phyloP scores from a whole-genome alignment of 176 grass and related monocot species.

The Tillandsia leiboldiana region DNA sequence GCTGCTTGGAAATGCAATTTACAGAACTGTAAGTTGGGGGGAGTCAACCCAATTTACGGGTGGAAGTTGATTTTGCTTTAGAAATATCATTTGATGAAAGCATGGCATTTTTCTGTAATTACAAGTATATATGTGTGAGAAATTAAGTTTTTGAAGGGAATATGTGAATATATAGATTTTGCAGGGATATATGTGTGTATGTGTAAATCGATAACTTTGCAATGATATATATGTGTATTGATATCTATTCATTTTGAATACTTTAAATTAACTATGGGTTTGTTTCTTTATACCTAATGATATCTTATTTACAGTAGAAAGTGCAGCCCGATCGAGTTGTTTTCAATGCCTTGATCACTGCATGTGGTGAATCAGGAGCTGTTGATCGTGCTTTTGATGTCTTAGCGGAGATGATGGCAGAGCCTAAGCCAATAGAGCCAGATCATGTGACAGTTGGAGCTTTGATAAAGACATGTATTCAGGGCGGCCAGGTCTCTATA shows the following conservation, averaged over 20 bases:
- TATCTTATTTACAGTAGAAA: slow-evolving; percentile 80
- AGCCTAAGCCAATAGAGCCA: slow-evolving; percentile 60
- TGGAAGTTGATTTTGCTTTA: too few species aligned
- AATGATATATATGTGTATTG: too few species aligned
- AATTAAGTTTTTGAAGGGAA: too few species aligned
- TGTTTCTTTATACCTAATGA: slow-evolving; percentile 46
- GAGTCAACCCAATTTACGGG: too few species aligned
- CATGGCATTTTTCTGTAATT: too few species aligned
- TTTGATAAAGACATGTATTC: slow-evolving; percentile 84
- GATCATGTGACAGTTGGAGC: slow-evolving; percentile 97
- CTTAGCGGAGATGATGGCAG: slow-evolving; percentile 82
- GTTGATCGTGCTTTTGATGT: slow-evolving; percentile 98
- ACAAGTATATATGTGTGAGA: too few species aligned
- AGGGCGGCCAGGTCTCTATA: slow-evolving; percentile 60
- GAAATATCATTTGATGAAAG: too few species aligned
- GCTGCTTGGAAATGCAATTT: not conserved
- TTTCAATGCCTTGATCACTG: slow-evolving; percentile 98
- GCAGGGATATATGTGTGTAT: too few species aligned
- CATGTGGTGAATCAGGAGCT: slow-evolving; percentile 93
- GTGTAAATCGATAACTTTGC: too few species aligned
- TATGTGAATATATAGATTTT: too few species aligned
- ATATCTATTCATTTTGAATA: too few species aligned
- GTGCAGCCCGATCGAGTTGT: slow-evolving; percentile 98
- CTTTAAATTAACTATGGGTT: not conserved
- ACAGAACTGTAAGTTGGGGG: too few species aligned